Base-by-base conservation (phyloP, 306 rosid species). In the Prosopis cineraria region DNA sequence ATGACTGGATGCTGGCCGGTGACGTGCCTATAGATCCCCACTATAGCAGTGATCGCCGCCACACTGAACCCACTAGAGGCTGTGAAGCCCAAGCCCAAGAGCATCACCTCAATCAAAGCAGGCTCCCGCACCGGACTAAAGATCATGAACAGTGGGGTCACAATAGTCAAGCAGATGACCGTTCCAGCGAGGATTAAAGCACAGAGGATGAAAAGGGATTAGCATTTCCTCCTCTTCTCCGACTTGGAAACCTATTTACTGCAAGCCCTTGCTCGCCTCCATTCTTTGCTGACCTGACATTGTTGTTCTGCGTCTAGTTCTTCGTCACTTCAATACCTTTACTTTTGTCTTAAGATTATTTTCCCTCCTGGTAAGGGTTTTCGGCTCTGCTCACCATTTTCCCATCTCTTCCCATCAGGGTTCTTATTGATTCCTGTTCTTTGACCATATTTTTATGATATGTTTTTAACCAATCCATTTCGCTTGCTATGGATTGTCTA, bases 101-200 rank as follows among this genome's bases (percentile, higher is more conserved):
- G 80, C 0, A 81, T 70, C 4, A 79, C 82, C 0, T 87, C 31
- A 11, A 87, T 75, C 22, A 82, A 73, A 0, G 98, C 92, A 0
- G 98, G 97, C 0, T 92, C 88, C 0, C 92, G 86, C 24, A 92
- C 93, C 1, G 97, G 98, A 11, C 98, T 94, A 88, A 92, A 94
- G 17, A 94, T 77, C 24, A 92, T 90, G 0, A 94, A 82, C 55
- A 94, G 79, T 0, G 97, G 98, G 1, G 93, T 92, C 1, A 72
- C 86, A 0, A 89, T 27, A 50, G 97, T 85, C 29, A 94, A 79
- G 0, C 79, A 85, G 0, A 94, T 84, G 17, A 92, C 92, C 0
- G 97, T 88, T 0, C 71, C 88, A 0, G 92, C 86, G 0, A 89
- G 56, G 7, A 84, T 50, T 43, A 94, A 50, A 0, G 85, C 89